Conservation (phyloP, 441 rosid genomes). For the Metrosideros polymorpha region DNA sequence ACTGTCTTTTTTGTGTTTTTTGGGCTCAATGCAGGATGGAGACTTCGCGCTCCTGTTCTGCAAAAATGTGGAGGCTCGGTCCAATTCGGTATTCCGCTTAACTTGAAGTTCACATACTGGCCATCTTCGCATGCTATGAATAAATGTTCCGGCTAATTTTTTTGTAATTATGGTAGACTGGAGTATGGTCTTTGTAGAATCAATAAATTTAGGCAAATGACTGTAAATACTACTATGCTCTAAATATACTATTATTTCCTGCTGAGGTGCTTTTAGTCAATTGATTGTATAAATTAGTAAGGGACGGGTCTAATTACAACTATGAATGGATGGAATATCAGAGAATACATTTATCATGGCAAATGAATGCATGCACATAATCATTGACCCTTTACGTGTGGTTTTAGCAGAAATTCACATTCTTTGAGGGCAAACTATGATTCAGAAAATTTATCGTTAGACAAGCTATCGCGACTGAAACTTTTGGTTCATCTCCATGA, state of each 20-base stretch:
- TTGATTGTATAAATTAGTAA: neutral
- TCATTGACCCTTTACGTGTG: neutral
- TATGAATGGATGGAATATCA: neutral
- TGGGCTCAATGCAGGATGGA: slow-evolving; percentile 30
- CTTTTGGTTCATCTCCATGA: neutral
- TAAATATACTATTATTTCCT: neutral
- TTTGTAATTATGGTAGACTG: neutral
- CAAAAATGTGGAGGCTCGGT: slow-evolving; percentile 86
- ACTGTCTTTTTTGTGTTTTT: neutral
- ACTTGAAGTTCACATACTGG: slow-evolving; percentile 16
- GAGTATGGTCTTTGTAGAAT: neutral
- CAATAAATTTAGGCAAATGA: neutral
- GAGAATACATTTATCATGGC: neutral
- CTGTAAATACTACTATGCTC: neutral
- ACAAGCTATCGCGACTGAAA: too few relatives aligned
- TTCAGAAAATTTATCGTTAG: neutral
- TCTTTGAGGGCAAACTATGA: neutral
- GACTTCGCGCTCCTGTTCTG: slow-evolving; percentile 81
- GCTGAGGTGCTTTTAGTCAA: neutral
- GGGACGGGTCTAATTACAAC: neutral
- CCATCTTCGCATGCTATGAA: neutral
- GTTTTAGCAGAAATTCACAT: neutral
- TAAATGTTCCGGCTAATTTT: neutral
- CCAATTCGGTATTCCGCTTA: slow-evolving; percentile 48
- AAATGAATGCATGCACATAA: neutral